Conservation (phyloP, 768 basidiomycete genomes). For the Russula brevipes region DNA sequence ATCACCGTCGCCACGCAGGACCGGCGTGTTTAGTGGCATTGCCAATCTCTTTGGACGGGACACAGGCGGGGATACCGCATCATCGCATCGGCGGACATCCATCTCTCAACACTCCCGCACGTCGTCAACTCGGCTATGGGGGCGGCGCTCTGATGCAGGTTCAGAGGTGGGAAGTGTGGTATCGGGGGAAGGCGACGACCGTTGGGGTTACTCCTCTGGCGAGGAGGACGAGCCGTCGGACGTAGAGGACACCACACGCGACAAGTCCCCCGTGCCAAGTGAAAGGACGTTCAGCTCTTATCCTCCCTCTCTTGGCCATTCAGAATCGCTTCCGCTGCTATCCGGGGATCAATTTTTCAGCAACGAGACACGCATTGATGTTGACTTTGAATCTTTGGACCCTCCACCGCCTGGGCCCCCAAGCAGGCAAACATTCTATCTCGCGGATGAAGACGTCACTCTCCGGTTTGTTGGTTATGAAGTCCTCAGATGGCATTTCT, state of each 20-base stretch:
- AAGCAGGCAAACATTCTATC: slow-evolving; percentile 78
- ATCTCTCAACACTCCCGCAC: slow-evolving; percentile 53
- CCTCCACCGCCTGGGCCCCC: slow-evolving; percentile 79
- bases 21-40: slow-evolving; percentile 57
- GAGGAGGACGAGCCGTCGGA: slow-evolving; percentile 61
- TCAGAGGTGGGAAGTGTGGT: slow-evolving; percentile 58
- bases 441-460: slow-evolving; percentile 85
- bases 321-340: slow-evolving; percentile 59
- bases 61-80: slow-evolving; percentile 32
- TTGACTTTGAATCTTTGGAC: slow-evolving; percentile 56
- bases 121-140: slow-evolving; percentile 45
- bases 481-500: slow-evolving; percentile 52
- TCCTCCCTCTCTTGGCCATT: slow-evolving; percentile 52
- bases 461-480: slow-evolving; percentile 87
- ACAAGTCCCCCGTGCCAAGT: slow-evolving; percentile 39
- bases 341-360: slow-evolving; percentile 76
- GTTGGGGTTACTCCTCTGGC: slow-evolving; percentile 92
- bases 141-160: slow-evolving; percentile 50
- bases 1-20: slow-evolving; percentile 29
- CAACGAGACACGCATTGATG: slow-evolving; percentile 77
- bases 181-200: slow-evolving; percentile 51
- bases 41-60: slow-evolving; percentile 55
- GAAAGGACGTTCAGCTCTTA: slow-evolving; percentile 71
- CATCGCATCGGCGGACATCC: slow-evolving; percentile 46
- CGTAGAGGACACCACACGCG: slow-evolving; percentile 35